phyloP scores from a whole-genome alignment of 2,329 filamentous ascomycete genomes.

The Colletotrichum nymphaeae region DNA sequence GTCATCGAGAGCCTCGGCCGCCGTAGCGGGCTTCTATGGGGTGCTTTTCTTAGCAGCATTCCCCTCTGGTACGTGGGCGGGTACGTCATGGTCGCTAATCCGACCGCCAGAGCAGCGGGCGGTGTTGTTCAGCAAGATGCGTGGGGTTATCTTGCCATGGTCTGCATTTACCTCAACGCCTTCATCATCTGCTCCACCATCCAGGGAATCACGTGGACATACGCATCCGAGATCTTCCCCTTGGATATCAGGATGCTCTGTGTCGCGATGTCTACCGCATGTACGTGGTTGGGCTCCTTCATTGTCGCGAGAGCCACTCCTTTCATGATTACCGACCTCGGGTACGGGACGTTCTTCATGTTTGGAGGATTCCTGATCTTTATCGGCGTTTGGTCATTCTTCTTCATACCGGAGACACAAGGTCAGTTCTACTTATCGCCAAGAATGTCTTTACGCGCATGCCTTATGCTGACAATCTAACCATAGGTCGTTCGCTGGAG shows the following conservation, averaged over 20 bases:
- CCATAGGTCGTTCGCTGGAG: conserved; percentile 55
- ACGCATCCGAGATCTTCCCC: conserved; percentile 60
- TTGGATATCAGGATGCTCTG: conserved; percentile 50
- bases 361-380: conserved; percentile 59
- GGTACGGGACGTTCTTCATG: conserved; percentile 65
- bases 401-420: conserved; percentile 65
- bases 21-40: conserved; percentile 59
- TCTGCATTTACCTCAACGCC: conserved; percentile 56
- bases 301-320: conserved; percentile 52
- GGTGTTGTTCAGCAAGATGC: conserved; percentile 56
- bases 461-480: background rate
- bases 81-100: conserved; percentile 47
- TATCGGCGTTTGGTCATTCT: conserved; percentile 59
- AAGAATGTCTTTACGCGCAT: background rate
- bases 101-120: conserved; percentile 53
- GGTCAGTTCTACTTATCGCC: conserved; percentile 40
- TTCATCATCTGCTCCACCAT: conserved; percentile 52
- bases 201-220: conserved; percentile 57
- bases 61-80: conserved; percentile 54
- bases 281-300: conserved; percentile 53
- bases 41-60: conserved; percentile 51
- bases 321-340: conserved; percentile 53
- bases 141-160: conserved; percentile 58
- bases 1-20: conserved; percentile 61
- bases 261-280: conserved; percentile 47